phyloP scores from a whole-genome alignment of 2,329 filamentous ascomycete genomes.

The Aureobasidium sp. region DNA sequence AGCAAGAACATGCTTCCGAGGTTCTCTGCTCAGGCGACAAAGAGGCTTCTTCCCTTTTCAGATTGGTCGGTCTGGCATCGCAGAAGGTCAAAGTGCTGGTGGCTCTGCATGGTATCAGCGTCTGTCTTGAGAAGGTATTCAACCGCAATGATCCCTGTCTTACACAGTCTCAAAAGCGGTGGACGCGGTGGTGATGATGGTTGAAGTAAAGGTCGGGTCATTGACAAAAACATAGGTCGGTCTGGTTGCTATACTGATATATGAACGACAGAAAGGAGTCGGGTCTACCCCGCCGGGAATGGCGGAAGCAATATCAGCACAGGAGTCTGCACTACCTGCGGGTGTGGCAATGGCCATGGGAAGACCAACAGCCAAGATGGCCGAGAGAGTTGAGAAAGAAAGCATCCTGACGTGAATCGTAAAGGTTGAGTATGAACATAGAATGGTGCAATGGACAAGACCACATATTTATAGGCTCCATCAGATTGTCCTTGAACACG shows the following conservation, averaged over 20 bases:
- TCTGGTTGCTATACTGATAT: neutral
- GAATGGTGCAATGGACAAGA: too few species aligned
- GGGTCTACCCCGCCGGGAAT: neutral
- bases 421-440: too few species aligned
- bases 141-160: too few species aligned
- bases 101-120: neutral
- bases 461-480: too few species aligned
- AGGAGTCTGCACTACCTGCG: neutral
- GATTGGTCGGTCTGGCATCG: neutral
- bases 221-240: neutral
- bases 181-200: neutral
- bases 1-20: neutral
- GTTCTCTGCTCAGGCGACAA: neutral
- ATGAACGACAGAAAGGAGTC: neutral
- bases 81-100: constrained; percentile 6
- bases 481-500: too few species aligned
- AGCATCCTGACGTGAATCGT: too few species aligned
- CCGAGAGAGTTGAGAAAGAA: too few species aligned
- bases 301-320: neutral
- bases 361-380: too few species aligned
- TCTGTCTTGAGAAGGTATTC: too few species aligned
- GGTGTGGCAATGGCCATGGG: neutral
- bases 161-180: neutral
- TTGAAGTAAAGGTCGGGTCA: neutral
- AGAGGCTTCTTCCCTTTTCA: neutral